A percentile compares a stretch with the other conserved stretches of the same genome.
phyloP scores from a whole-genome alignment of 306 rosid species.

The Carpinus fangiana region DNA sequence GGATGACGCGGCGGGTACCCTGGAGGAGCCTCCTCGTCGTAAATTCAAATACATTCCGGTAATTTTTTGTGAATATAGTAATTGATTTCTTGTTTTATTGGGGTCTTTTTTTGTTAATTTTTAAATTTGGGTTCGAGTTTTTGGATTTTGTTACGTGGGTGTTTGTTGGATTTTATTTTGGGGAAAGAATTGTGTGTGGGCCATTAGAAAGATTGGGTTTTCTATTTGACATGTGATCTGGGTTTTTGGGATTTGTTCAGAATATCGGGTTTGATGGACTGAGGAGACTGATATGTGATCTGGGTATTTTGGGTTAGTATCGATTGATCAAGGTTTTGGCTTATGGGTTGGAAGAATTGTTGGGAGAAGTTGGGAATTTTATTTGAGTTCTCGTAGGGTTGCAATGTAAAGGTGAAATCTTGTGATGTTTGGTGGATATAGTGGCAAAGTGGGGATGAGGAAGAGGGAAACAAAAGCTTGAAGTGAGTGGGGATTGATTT shows the following conservation, averaged over 20 bases:
- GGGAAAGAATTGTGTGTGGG: background rate
- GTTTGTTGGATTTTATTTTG: background rate
- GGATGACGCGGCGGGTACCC: slow-evolving; percentile 24
- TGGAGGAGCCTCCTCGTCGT: slow-evolving; percentile 79
- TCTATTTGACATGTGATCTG: background rate
- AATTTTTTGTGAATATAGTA: slow-evolving; percentile 2
- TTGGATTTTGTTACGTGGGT: background rate
- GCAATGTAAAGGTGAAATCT: background rate
- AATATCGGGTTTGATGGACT: background rate
- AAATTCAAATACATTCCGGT: slow-evolving; percentile 96
- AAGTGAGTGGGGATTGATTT: background rate
- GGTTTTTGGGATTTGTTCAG: background rate
- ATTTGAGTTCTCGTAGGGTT: background rate
- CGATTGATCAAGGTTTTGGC: background rate
- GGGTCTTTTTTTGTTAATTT: background rate
- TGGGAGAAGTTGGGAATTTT: background rate
- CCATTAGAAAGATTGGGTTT: background rate
- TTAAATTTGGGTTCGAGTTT: background rate
- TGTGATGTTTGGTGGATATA: background rate
- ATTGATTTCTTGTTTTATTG: background rate
- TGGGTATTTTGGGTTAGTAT: background rate
- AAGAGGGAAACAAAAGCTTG: background rate
- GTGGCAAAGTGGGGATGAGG: background rate
- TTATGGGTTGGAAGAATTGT: background rate
- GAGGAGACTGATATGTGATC: background rate